Base-by-base conservation (phyloP, 2,329 filamentous ascomycete species). In the Thielaviopsis musarum region DNA sequence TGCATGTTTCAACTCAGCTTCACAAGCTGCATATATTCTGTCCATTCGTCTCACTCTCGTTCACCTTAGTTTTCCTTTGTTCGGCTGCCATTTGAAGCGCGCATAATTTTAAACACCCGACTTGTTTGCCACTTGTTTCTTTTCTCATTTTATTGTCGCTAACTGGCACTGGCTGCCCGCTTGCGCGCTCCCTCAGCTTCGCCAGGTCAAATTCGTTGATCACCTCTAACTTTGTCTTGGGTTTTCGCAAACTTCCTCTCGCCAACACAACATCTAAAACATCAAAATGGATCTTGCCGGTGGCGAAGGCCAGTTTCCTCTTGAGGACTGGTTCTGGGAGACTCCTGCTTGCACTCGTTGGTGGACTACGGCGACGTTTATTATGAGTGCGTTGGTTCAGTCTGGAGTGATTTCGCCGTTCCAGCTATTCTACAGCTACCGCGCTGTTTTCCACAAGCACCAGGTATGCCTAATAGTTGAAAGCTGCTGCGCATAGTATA, bases 311-410 rank as follows among this genome's bases (percentile, higher is more conserved):
- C 76, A 78, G 58, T 75, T 95, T 67, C 93, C 91, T 51, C 79
- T 98, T 7, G 93, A 97, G 72, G 86, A 91, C 65, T 98, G 93
- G 93, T 97, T 96, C 72, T 96, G 89, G 79, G 93, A 98, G 71
- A 96, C 96, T 87, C 93, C 93, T 3, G 83, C 93, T 26, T 95
- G 91, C 72, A 98, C 93, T 45, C 79, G 93, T 63, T 94, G 88
- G 85, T 98, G 93, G 93, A 97, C 93, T 22, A 91, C 89, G 24
- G 90, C 91, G 4, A 95, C 91, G 0, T 83, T 97, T 51, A 75
- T 89, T 61, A 93, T 87, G 12, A 95, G 90, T 65, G 83, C 90
- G 17, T 75, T 97, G 65, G 90, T 97, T 5, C 93, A 97, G 72
- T 97, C 90, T 73, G 84, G 94, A 67, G 84, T 97, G 70, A 76